Percentiles rank a stretch among this genome's conserved stretches.
Evolutionary conservation across 805 yeast species (phyloP).

Genomic region (Lipomyces japonicus): DNA sequence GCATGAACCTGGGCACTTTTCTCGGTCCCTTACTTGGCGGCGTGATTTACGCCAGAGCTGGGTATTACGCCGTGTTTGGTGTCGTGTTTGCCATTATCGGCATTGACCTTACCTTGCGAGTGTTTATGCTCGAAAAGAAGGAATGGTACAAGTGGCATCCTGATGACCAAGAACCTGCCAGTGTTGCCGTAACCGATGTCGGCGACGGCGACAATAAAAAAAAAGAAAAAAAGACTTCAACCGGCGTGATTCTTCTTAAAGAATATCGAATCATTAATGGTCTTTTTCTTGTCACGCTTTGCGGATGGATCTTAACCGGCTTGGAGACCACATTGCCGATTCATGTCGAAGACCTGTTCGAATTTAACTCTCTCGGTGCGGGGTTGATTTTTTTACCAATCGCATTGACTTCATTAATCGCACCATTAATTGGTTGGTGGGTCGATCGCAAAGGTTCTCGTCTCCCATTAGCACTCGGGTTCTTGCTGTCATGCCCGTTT

Average conservation of each 20-base stretch:
- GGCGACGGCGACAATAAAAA: neutral
- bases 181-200: neutral
- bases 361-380: slow-evolving; percentile 33
- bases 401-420: slow-evolving; percentile 34
- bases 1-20: slow-evolving; percentile 34
- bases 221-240: slow-evolving; percentile 2
- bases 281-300: slow-evolving; percentile 31
- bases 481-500: slow-evolving; percentile 25
- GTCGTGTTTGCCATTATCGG: slow-evolving; percentile 35
- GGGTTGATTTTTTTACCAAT: slow-evolving; percentile 36
- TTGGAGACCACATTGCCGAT: slow-evolving; percentile 38
- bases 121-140: slow-evolving; percentile 36
- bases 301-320: slow-evolving; percentile 36
- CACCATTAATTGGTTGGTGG: slow-evolving; percentile 34
- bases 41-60: slow-evolving; percentile 35
- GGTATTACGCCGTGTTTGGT: slow-evolving; percentile 37
- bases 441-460: slow-evolving; percentile 34
- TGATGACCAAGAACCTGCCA: slow-evolving; percentile 31
- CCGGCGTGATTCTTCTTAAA: slow-evolving; percentile 6
- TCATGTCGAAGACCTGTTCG: slow-evolving; percentile 33
- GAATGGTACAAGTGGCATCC: slow-evolving; percentile 16
- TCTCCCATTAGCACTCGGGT: slow-evolving; percentile 32
- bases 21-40: slow-evolving; percentile 40
- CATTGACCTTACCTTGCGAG: slow-evolving; percentile 34
- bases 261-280: slow-evolving; percentile 28